phyloP scores from a whole-genome alignment of 23 red algal species.

The Pyropia yezoensis region DNA sequence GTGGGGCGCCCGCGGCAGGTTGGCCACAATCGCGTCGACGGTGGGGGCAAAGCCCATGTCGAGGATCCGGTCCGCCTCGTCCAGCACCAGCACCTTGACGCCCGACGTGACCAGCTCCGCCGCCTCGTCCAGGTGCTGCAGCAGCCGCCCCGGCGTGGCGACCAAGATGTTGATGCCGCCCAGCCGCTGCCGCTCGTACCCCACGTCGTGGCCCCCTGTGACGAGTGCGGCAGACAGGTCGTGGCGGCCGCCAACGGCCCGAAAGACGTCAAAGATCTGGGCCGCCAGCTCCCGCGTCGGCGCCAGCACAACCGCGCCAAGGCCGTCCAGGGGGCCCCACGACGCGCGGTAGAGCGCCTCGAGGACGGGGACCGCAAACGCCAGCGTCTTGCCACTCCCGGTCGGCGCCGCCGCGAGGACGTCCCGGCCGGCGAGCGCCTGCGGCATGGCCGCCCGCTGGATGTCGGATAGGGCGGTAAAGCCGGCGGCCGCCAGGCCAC shows the following conservation, averaged over 20 bases:
- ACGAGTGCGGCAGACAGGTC: constrained; percentile 81
- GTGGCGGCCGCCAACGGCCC: constrained; percentile 56
- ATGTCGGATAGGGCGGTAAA: constrained; percentile 72
- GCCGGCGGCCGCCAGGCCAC: constrained; percentile 43
- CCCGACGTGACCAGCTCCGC: constrained; percentile 50
- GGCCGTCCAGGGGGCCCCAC: constrained; percentile 71
- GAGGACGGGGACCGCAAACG: constrained; percentile 79
- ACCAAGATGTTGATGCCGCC: constrained; percentile 88
- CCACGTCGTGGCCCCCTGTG: constrained; percentile 86
- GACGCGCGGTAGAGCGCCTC: constrained; percentile 61
- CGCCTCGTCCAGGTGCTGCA: constrained; percentile 94
- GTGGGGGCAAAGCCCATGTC: constrained; percentile 92
- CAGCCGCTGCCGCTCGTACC: constrained; percentile 72
- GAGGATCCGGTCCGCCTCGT: constrained; percentile 97
- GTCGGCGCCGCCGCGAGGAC: constrained; percentile 83
- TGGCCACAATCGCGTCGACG: constrained; percentile 87
- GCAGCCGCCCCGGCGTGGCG: constrained; percentile 84
- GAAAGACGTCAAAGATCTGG: constrained; percentile 94
- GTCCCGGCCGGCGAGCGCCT: constrained; percentile 76
- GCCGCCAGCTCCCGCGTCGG: constrained; percentile 88
- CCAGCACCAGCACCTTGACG: constrained; percentile 74
- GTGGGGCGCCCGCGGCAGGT: constrained; percentile 33
- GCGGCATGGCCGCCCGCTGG: constrained; percentile 69
- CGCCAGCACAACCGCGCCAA: constrained; percentile 84
- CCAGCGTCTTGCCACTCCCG: constrained; percentile 95